Evolutionary conservation across 2,329 filamentous ascomycete species (phyloP), one percentile per base, ranked within the genome.

Genomic region (Botryosphaeria agaves): DNA sequence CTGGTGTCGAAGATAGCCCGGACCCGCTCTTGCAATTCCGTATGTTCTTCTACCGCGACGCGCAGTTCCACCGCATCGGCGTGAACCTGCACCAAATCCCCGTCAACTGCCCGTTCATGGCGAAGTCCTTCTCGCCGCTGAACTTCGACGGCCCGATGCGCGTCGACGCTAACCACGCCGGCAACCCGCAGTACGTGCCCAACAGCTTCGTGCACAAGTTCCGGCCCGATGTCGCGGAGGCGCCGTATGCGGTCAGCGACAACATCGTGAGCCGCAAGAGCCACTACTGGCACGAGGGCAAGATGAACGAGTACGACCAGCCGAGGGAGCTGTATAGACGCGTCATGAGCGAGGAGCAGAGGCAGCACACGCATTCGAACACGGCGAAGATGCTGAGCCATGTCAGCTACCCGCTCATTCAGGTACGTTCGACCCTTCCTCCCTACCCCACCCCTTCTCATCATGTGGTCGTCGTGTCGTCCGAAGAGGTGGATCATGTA

Each of bases 271-370:
- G 55, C 35, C 56, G 63, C 29, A 65, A 67, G 49, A 61, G 57
- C 37, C 62, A 69, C 40, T 66, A 60, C 47, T 66, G 56, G 51
- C 63, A 68, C 38, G 63, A 69, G 41, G 64, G 61, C 14, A 62
- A 62, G 44, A 51, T 52, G 39, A 61, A 47, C 36, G 64, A 69
- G 29, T 68, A 69, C 41, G 56, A 59, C 15, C 64, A 69, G 41
- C 55, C 62, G 3, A 53, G 50, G 3, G 57, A 59, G 35, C 54
- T 69, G 7, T 69, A 63, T 51, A 41, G 37, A 14, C 44, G 52
- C 7, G 63, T 65, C 32, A 66, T 69, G 62, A 53, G 41, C 30
- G 49, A 56, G 7, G 37, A 55, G 32, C 47, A 53, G 37, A 50
- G 56, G 18, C 42, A 56, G 29, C 56, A 66, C 37, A 56, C 62